Base-by-base conservation (phyloP, 345 rosid species). In the Salix purpurea region DNA sequence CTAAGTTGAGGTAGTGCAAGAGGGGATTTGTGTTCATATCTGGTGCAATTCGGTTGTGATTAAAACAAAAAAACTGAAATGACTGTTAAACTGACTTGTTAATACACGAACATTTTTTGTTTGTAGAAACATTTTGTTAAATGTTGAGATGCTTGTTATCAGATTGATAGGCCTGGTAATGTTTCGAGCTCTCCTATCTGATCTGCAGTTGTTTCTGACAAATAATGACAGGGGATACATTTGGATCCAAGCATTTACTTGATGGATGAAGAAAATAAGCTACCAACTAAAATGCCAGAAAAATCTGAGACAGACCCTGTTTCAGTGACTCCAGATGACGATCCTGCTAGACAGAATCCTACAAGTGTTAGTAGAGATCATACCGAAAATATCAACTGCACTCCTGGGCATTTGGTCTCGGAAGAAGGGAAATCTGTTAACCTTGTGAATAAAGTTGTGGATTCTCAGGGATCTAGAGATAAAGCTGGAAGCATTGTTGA, bases 161-260 rank as follows among this genome's bases (percentile, higher is more conserved):
- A 62, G 13, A 18, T 2, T 44, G 61, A 12, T 23, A 66, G 11
- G 10, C 75, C 15, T 52, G 54, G 16, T 37, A 60, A 65, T 48
- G 2, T 52, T 37, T 71, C 48, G 10, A 60, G 37, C 40, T 18
- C 30, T 71, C 34, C 54, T 69, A n/a, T 62, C 58, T 80, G 32
- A 62, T 77, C 67, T 64, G 23, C 70, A 54, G 28, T 75, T 66
- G 46, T 56, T 72, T 85, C 66, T 73, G 34, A 1, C 26, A 34
- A 70, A 75, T 80, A 58, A 75, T 83, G 72, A 40, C 83, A 96
- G 99, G 99, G 99, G 68, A 85, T 91, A 83, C 98, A 96, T 91
- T 84, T 96, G 85, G 98, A 96, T 77, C 99, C 98, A 76, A 96
- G 95, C 87, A 96, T 96, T 68, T 96, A 96, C 86, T 85, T 96